Base-by-base conservation (phyloP, 345 rosid species). In the Gossypioides kirkii region DNA sequence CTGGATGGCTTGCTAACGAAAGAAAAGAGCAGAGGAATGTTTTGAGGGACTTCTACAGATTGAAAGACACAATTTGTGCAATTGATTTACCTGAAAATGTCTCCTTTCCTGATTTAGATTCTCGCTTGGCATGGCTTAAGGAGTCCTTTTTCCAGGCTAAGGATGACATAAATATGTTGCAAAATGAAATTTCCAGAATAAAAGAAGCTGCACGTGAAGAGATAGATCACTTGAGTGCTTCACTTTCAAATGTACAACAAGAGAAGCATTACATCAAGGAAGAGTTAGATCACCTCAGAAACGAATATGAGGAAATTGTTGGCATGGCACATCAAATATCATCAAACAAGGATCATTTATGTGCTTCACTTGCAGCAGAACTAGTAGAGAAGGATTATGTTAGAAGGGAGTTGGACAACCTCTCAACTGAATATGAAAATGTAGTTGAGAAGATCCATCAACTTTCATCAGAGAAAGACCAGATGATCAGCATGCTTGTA, bases 1-100 rank as follows among this genome's bases (percentile, higher is more conserved):
- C 83, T 54, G 86, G 80, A 76, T 89, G 95, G 89, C 86, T 91
- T 77, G 86, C 77, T 50, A 84, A 84, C 76, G 92, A 89, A 84
- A 91, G 88, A 85, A 77, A 80, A 77, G 83, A 79, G 62, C 83
- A 89, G 64, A 79, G 68, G 54, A 78, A 50, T 73, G 72, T 80
- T 74, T 86, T 80, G n/a, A 72, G 77, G 80, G 93, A 89, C 55
- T 86, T 82, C 77, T 75, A 71, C 76, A 91, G 81, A 77, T 77
- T 89, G 83, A 88, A 86, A 80, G 90, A 89, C 73, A 75, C 80
- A 58, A 74, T 87, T 65, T 77, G 82, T 80, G 74, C 76, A 18
- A 71, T 90, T 64, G 93, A 91, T 81, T 45, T 90, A 52, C 95
- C 94, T 0, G 89, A 89, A 76, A 84, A 85, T 69, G 72, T 77